phyloP scores from a whole-genome alignment of 179 eudicot species.

The Pouteria campechiana region DNA sequence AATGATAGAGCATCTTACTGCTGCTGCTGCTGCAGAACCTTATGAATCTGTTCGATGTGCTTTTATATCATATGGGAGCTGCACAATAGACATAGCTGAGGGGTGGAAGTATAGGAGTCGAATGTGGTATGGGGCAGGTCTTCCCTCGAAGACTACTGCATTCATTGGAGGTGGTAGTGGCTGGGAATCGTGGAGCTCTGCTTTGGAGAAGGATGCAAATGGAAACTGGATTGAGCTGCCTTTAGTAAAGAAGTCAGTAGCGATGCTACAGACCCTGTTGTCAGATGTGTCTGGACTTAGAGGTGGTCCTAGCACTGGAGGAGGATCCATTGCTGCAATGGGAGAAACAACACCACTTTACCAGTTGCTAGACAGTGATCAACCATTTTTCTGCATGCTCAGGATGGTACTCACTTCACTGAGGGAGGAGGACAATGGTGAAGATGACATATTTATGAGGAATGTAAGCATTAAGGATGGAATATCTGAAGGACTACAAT shows the following conservation, averaged over 20 bases:
- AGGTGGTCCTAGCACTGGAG: constrained; percentile 96
- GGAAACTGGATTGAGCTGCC: constrained; percentile 96
- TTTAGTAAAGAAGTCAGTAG: constrained; percentile 69
- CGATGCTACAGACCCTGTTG: constrained; percentile 90
- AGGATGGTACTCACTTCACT: constrained; percentile 93
- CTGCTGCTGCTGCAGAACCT: constrained; percentile 99
- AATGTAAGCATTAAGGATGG: constrained; percentile 37
- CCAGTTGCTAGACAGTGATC: constrained; percentile 96
- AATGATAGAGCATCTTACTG: constrained; percentile 86
- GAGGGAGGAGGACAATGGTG: constrained; percentile 95
- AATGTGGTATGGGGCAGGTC: constrained; percentile 87
- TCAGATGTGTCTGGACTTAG: constrained; percentile 97
- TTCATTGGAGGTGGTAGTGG: constrained; percentile 98
- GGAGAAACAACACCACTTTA: constrained; percentile 97
- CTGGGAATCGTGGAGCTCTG: constrained; percentile 78
- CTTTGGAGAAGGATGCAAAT: constrained; percentile 74
- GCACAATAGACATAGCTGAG: constrained; percentile 66
- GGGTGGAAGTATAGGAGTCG: constrained; percentile 96
- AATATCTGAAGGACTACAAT: constrained; percentile 29
- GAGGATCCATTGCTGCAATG: constrained; percentile 99
- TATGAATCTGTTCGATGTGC: constrained; percentile 94
- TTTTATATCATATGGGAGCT: constrained; percentile 95
- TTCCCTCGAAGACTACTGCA: constrained; percentile 38
- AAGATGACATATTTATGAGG: constrained; percentile 49
- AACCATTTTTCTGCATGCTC: constrained; percentile 96